Evolutionary conservation across 139 green algal genomes (phyloP).

Genomic region (Chlamydomonas schloesseri): DNA sequence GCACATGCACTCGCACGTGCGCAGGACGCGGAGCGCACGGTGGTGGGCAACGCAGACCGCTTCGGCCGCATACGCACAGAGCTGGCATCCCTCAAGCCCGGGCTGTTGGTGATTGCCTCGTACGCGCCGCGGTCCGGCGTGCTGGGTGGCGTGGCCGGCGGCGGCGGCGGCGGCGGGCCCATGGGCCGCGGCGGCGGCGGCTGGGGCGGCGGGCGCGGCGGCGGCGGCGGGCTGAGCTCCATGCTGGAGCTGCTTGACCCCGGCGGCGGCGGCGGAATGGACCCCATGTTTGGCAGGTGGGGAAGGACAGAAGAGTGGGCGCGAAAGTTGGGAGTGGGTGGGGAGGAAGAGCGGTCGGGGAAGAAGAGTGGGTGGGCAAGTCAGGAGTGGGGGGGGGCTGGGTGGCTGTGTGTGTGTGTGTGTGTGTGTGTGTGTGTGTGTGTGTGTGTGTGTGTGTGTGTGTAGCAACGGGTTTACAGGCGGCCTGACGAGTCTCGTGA

Average conservation of each 20-base stretch:
- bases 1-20: too few relatives aligned
- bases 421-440: too few relatives aligned
- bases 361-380: too few relatives aligned
- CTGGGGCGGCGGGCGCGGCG: background rate
- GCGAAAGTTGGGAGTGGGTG: background rate
- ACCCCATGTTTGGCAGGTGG: background rate
- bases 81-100: conserved; percentile 4
- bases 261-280: background rate
- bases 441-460: too few relatives aligned
- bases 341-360: too few relatives aligned
- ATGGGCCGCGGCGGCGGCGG: background rate
- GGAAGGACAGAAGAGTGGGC: background rate
- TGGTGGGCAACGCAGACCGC: background rate
- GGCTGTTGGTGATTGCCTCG: conserved; percentile 18
- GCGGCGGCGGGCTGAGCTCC: background rate
- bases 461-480: too few relatives aligned
- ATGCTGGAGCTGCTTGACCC: background rate
- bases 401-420: too few relatives aligned
- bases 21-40: conserved; percentile 7
- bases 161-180: background rate
- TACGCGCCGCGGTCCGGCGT: background rate
- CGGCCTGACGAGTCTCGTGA: too few relatives aligned
- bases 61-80: background rate
- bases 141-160: background rate
- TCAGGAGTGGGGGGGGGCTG: too few relatives aligned